Evolutionary conservation across 345 rosid genomes (phyloP), one percentile per base, ranked within the genome.

Genomic region (Eucalyptus pauciflora): DNA sequence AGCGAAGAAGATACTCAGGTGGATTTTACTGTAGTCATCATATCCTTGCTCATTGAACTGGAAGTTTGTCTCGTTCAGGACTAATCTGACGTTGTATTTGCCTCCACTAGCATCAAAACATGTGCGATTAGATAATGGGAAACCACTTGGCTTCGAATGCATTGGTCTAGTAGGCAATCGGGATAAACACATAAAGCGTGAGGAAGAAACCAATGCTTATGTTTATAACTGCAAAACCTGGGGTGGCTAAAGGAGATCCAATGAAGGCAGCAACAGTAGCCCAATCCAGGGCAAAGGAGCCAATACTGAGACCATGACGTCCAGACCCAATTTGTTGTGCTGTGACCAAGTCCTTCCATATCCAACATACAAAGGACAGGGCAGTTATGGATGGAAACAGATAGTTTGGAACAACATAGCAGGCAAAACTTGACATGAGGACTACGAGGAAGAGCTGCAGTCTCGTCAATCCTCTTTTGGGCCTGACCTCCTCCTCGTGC

Each of bases 371-470:
- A 80, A 92, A 89, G 58, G 94, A 93, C 46, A 94, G 91, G 48
- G 93, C 91, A 22, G 93, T 90, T 41, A 93, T 90, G 6, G 94
- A 89, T 12, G 90, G 93, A 48, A 93, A 93, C 27, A 93, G 89
- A 67, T 90, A 93, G 89, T 91, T 91, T 8, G 95, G 95, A 45
- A 94, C 87, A 24, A 93, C 89, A 67, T 92, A 94, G 90, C 91
- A 93, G 8, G 94, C 95, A 16, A 93, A 95, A 90, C 95, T 94
- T 2, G 92, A 92, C n/a, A 62, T 25, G 46, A 89, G 90, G 87
- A 94, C 94, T 58, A 93, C 10, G 2, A 93, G 87, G 91, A 94
- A 94, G 91, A 94, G 93, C 76, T 94, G 96, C 83, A 94, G 94
- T 91, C 94, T 90, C 27, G 93, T 89, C 79, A 90, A 67, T 37